Conservation (phyloP, 441 rosid genomes). For the Adansonia madagascariensis region DNA sequence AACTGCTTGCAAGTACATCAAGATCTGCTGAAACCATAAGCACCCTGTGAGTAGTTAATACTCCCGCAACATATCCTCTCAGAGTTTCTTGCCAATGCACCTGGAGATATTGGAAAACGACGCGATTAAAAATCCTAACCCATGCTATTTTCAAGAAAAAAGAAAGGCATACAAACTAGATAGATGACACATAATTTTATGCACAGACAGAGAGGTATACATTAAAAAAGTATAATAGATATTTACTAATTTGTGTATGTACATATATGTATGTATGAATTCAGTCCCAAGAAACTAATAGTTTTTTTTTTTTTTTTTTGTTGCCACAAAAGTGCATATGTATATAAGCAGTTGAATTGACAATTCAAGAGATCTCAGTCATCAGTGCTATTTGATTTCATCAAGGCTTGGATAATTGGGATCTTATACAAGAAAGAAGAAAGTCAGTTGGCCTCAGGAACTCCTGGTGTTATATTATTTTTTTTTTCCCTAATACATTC, state of each 20-base stretch:
- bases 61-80: constrained; percentile 92
- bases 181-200: not conserved
- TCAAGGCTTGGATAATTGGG: not conserved
- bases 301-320: not conserved
- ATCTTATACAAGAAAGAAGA: constrained; percentile 9
- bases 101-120: constrained; percentile 40
- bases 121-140: constrained; percentile 11
- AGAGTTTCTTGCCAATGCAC: constrained; percentile 98
- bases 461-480: not conserved
- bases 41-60: constrained; percentile 90
- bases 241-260: not conserved
- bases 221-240: constrained; percentile 3
- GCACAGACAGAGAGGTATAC: constrained; percentile 4
- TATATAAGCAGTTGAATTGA: constrained; percentile 13
- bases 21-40: constrained; percentile 92
- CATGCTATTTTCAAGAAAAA: constrained; percentile 14
- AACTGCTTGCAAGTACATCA: constrained; percentile 82
- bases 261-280: not conserved
- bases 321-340: not conserved
- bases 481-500: not conserved
- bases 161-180: constrained; percentile 5
- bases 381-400: not conserved
- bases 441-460: not conserved
- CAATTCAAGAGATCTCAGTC: constrained; percentile 12
- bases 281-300: constrained; percentile 8